Conservation (phyloP, 768 basidiomycete species). For the Royoungia palumana region DNA sequence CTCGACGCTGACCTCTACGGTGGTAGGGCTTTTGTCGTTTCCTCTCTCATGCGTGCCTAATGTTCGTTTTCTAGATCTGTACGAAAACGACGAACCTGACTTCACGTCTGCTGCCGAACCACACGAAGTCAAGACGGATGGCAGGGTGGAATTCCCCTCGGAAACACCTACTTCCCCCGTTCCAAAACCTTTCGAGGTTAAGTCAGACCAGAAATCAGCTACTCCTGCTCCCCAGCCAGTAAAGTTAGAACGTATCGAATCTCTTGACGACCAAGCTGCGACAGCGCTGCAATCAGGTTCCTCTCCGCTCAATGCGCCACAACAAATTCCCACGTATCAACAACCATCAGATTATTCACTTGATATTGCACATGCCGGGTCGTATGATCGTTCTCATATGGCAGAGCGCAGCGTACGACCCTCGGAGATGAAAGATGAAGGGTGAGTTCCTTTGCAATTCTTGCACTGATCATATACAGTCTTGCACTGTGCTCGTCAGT, state of each 20-base stretch:
- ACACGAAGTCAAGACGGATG: slow-evolving; percentile 30
- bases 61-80: slow-evolving; percentile 52
- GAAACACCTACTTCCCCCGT: slow-evolving; percentile 19
- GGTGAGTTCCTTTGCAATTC: slow-evolving; percentile 59
- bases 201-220: slow-evolving; percentile 16
- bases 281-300: slow-evolving; percentile 20
- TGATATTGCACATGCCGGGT: slow-evolving; percentile 34
- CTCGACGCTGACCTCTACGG: slow-evolving; percentile 89
- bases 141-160: slow-evolving; percentile 27
- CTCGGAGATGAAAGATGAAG: slow-evolving; percentile 96
- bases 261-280: slow-evolving; percentile 15
- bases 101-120: slow-evolving; percentile 48
- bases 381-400: slow-evolving; percentile 41
- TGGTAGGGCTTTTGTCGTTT: slow-evolving; percentile 50
- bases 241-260: slow-evolving; percentile 13
- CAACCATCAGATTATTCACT: slow-evolving; percentile 56
- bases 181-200: slow-evolving; percentile 17
- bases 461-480: slow-evolving; percentile 11
- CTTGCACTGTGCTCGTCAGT: slow-evolving; percentile 19
- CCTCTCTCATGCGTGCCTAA: neutral
- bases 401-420: slow-evolving; percentile 70
- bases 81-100: slow-evolving; percentile 59
- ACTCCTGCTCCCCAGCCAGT: slow-evolving; percentile 8
- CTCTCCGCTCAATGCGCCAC: slow-evolving; percentile 46
- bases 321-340: slow-evolving; percentile 78